A percentile compares a stretch with the other conserved stretches of the same genome.
phyloP scores from a whole-genome alignment of 2,329 filamentous ascomycete genomes.

The Aaosphaeria arxii region DNA sequence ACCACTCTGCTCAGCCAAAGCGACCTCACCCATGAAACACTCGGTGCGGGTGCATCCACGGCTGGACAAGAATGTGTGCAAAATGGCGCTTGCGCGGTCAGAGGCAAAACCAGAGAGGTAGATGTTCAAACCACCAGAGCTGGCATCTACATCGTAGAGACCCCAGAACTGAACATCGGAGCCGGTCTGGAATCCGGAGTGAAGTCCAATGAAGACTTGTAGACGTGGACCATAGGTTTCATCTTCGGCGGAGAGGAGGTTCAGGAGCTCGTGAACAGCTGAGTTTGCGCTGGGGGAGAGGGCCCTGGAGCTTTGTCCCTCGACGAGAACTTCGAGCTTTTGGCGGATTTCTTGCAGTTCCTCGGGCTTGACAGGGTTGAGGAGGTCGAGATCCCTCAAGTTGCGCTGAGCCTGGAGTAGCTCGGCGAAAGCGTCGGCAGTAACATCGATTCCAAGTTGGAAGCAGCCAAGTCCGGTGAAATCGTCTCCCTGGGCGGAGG shows the following conservation, averaged over 20 bases:
- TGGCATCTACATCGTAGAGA: slow-evolving; percentile 12
- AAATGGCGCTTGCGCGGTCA: slow-evolving; percentile 7
- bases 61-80: slow-evolving; percentile 15
- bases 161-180: slow-evolving; percentile 14
- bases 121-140: slow-evolving; percentile 8
- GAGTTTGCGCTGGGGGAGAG: not conserved
- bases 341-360: slow-evolving; percentile 1
- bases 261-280: not conserved
- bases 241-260: not conserved
- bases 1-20: slow-evolving; percentile 2
- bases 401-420: slow-evolving; percentile 45
- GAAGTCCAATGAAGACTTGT: slow-evolving; percentile 10
- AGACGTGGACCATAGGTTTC: slow-evolving; percentile 4
- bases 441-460: slow-evolving; percentile 44
- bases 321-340: not conserved
- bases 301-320: not conserved
- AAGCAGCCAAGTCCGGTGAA: slow-evolving; percentile 46
- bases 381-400: slow-evolving; percentile 40
- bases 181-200: slow-evolving; percentile 15
- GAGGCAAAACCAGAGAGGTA: slow-evolving; percentile 14
- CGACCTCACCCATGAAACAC: slow-evolving; percentile 13
- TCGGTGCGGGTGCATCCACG: slow-evolving; percentile 11
- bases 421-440: slow-evolving; percentile 42
- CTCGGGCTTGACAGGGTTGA: slow-evolving; percentile 11
- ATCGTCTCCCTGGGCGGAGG: slow-evolving; percentile 35